A percentile compares a stretch with the other conserved stretches of the same genome.
Evolutionary conservation across 2,329 filamentous ascomycete genomes (phyloP).

Genomic region (Alternaria triticimaculans): DNA sequence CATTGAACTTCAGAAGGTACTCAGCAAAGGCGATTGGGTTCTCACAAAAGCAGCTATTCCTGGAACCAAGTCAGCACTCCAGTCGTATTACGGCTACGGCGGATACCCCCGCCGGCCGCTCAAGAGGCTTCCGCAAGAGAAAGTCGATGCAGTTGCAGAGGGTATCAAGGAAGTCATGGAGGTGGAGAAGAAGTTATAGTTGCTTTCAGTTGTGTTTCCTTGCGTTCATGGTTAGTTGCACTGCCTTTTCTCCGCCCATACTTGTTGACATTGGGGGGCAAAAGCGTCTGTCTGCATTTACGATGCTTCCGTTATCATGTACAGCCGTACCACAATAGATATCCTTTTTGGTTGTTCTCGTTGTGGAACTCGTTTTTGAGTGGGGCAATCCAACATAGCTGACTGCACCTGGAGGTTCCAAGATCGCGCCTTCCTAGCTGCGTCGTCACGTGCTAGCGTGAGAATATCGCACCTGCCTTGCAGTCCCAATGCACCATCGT

Average conservation of each 20-base stretch:
- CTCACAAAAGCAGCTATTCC: constrained; percentile 83
- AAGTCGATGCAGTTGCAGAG: constrained; percentile 53
- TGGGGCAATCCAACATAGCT: background rate
- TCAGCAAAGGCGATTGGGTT: constrained; percentile 82
- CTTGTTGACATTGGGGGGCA: constrained; percentile 7
- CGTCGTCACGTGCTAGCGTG: background rate
- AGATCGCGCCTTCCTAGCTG: background rate
- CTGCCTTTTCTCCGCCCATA: background rate
- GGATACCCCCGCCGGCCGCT: constrained; percentile 76
- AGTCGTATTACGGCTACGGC: constrained; percentile 82
- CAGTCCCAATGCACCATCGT: background rate
- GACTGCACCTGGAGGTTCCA: background rate
- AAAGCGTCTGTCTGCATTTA: constrained; percentile 19
- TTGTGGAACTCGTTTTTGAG: background rate
- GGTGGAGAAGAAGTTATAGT: constrained; percentile 60
- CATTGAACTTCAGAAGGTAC: constrained; percentile 74
- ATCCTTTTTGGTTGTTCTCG: constrained; percentile 1
- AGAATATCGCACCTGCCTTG: background rate
- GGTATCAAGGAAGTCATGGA: constrained; percentile 67
- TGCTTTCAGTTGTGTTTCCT: background rate
- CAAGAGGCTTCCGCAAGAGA: constrained; percentile 67
- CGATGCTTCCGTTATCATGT: constrained; percentile 19
- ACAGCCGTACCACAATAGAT: constrained; percentile 24
- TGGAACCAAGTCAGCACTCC: constrained; percentile 83
- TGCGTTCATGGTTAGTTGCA: constrained; percentile 2